Conservation (phyloP, 805 yeast genomes). For the Sugiyamaella mastotermitis region DNA sequence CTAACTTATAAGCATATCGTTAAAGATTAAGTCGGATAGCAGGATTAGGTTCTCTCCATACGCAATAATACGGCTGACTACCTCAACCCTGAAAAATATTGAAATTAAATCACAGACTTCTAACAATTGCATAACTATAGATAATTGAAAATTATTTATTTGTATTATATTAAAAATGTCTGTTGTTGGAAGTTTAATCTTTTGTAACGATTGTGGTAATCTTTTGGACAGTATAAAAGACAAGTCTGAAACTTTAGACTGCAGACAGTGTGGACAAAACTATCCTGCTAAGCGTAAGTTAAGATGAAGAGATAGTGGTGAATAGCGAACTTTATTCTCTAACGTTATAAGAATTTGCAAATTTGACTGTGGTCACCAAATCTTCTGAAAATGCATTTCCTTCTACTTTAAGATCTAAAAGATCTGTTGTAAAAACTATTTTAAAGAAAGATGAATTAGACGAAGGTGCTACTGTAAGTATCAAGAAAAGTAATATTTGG, state of each 20-base stretch:
- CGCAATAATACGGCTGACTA: too few species aligned
- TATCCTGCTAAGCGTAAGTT: conserved; percentile 37
- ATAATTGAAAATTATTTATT: too few species aligned
- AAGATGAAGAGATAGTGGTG: background rate
- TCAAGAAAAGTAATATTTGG: too few species aligned
- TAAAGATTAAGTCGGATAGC: too few species aligned
- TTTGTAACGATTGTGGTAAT: conserved; percentile 91
- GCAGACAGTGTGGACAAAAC: conserved; percentile 45
- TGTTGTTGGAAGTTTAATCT: conserved; percentile 90
- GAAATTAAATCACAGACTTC: too few species aligned
- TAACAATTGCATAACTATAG: too few species aligned
- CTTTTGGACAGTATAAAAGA: conserved; percentile 64
- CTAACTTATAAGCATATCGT: too few species aligned
- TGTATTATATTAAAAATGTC: too few species aligned
- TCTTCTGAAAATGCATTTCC: conserved; percentile 95
- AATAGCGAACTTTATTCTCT: background rate
- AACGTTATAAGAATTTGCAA: conserved; percentile 46
- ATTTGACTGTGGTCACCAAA: conserved; percentile 78
- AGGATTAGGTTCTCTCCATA: too few species aligned
- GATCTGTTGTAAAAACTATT: conserved; percentile 85
- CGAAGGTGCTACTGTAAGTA: conserved; percentile 95
- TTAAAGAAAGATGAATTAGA: conserved; percentile 71
- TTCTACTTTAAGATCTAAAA: conserved; percentile 68
- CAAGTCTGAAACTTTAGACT: conserved; percentile 42
- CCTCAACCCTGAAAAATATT: too few species aligned